Percentiles rank a stretch among this genome's conserved stretches.
Evolutionary conservation across 805 yeast genomes (phyloP).

Genomic region (Candida namnaoensis): DNA sequence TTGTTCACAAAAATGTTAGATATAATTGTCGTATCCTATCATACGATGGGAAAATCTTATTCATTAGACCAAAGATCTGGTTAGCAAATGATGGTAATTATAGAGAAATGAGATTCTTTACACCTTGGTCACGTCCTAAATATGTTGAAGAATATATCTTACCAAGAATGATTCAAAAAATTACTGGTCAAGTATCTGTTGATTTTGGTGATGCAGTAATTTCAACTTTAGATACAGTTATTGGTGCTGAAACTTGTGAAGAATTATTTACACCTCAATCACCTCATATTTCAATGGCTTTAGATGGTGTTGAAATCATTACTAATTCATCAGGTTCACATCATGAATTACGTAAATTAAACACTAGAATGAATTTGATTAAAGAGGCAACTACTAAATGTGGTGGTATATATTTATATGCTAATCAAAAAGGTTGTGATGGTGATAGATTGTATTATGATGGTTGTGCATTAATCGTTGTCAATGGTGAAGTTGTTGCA

Average conservation of each 20-base stretch:
- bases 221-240: constrained; percentile 73
- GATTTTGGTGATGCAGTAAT: constrained; percentile 89
- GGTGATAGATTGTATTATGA: constrained; percentile 96
- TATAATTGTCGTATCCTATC: constrained; percentile 89
- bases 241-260: constrained; percentile 98
- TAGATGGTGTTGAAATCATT: constrained; percentile 96
- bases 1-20: constrained; percentile 76
- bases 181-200: constrained; percentile 62
- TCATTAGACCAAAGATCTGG: constrained; percentile 89
- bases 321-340: constrained; percentile 98
- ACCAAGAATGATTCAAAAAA: constrained; percentile 58
- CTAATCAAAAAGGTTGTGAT: constrained; percentile 97
- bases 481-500: constrained; percentile 86
- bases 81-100: constrained; percentile 97
- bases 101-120: constrained; percentile 94
- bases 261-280: constrained; percentile 94
- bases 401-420: constrained; percentile 90
- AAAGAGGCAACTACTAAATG: constrained; percentile 91
- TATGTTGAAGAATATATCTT: constrained; percentile 64
- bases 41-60: constrained; percentile 64
- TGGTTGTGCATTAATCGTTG: constrained; percentile 92
- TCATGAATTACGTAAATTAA: constrained; percentile 86
- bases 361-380: constrained; percentile 77
- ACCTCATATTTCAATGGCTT: constrained; percentile 85
- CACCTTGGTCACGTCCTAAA: constrained; percentile 85